Evolutionary conservation across 148 eudicot species (phyloP).

Genomic region (Camellia lanceoleosa): DNA sequence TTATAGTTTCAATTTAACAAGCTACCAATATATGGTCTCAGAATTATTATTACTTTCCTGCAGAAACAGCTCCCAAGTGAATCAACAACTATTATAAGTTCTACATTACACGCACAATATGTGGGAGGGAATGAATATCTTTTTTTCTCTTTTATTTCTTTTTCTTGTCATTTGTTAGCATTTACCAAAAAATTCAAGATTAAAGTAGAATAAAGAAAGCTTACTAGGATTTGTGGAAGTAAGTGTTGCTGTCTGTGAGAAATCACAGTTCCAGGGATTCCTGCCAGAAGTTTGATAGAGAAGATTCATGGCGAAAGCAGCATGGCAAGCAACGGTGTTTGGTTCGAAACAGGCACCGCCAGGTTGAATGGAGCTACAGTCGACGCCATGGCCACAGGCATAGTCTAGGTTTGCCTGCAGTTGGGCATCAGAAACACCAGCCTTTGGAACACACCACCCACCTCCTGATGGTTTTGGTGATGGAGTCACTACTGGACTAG

Average conservation of each 20-base stretch:
- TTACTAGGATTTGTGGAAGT: slow-evolving; percentile 74
- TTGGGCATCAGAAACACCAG: slow-evolving; percentile 60
- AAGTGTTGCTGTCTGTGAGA: slow-evolving; percentile 63
- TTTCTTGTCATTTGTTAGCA: not conserved
- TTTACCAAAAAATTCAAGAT: not conserved
- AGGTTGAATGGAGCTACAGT: slow-evolving; percentile 69
- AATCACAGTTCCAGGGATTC: slow-evolving; percentile 71
- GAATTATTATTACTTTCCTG: too few relatives aligned
- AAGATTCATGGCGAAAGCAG: slow-evolving; percentile 82
- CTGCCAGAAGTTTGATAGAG: slow-evolving; percentile 63
- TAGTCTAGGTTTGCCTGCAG: slow-evolving; percentile 72
- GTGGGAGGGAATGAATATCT: not conserved
- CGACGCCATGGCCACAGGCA: slow-evolving; percentile 61
- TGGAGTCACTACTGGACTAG: slow-evolving; percentile 22
- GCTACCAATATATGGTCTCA: too few relatives aligned
- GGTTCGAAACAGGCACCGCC: slow-evolving; percentile 80
- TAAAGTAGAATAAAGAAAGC: slow-evolving; percentile 19
- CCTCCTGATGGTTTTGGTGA: slow-evolving; percentile 32
- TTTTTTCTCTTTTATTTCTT: too few relatives aligned
- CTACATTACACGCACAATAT: not conserved
- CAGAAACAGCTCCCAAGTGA: too few relatives aligned
- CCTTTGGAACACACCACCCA: slow-evolving; percentile 81
- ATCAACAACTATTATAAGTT: too few relatives aligned
- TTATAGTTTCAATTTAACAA: too few relatives aligned
- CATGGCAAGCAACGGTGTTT: slow-evolving; percentile 58